phyloP scores from a whole-genome alignment of 2,329 filamentous ascomycete genomes.

The Trichoderma simmonsii region DNA sequence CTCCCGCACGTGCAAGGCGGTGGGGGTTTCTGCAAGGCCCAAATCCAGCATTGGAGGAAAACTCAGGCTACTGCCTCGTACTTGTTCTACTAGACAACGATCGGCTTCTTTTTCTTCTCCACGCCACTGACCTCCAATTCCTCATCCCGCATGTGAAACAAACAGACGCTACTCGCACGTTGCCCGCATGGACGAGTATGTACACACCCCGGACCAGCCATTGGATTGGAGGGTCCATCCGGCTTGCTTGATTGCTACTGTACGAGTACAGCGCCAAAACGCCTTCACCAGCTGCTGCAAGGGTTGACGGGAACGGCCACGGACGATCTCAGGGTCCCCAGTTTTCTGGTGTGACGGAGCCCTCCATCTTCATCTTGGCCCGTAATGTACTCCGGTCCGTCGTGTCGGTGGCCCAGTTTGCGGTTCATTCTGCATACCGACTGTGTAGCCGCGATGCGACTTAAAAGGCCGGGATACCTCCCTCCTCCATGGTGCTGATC shows the following conservation, averaged over 20 bases:
- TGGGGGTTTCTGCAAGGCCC: not conserved
- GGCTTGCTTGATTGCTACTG: not conserved
- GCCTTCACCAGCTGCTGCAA: not conserved
- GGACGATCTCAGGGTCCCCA: not conserved
- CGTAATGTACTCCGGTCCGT: not conserved
- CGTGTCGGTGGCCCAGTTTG: not conserved
- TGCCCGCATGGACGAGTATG: not conserved
- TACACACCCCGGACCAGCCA: not conserved
- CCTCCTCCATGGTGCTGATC: slow-evolving; percentile 6
- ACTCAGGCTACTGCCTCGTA: not conserved
- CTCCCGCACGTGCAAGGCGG: slow-evolving; percentile 11
- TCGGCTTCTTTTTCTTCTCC: not conserved
- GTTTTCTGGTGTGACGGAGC: not conserved
- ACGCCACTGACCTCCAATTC: not conserved
- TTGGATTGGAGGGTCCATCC: not conserved
- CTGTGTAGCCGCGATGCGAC: slow-evolving; percentile 6
- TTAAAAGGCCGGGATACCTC: slow-evolving; percentile 14
- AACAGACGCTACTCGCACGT: not conserved
- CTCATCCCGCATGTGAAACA: not conserved
- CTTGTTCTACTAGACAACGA: not conserved
- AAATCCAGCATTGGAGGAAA: not conserved
- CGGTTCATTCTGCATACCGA: not conserved
- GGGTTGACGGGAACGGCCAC: slow-evolving; percentile 9
- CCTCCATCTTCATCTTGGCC: slow-evolving; percentile 1
- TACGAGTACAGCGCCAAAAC: not conserved